These are phyloP conservation scores for Plectosphaerella plurivora DNA, from an alignment of 2,329 filamentous ascomycete genomes.

Conservation along the genomic window DNA sequence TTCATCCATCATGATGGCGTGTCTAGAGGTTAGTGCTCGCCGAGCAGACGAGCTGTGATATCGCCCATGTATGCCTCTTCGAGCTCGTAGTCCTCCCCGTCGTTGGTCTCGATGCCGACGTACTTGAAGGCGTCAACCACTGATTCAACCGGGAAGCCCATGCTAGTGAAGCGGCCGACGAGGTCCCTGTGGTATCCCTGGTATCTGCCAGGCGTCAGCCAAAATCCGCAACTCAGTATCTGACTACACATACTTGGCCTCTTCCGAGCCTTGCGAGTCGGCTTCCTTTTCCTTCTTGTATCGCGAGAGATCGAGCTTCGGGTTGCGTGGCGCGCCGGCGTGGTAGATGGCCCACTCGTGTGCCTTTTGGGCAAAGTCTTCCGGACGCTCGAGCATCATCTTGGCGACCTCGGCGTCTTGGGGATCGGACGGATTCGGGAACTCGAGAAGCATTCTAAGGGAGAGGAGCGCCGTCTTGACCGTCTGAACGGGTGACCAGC, in stretches of 20 bases:
- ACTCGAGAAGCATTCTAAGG: conserved; percentile 86
- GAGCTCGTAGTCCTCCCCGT: conserved; percentile 77
- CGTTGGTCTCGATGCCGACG: conserved; percentile 74
- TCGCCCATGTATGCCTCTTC: conserved; percentile 89
- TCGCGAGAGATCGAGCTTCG: conserved; percentile 28
- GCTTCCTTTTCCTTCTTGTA: conserved; percentile 46
- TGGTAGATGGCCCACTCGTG: conserved; percentile 86
- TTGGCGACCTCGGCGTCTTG: conserved; percentile 93
- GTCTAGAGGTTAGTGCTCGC: conserved; percentile 53
- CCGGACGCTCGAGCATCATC: conserved; percentile 78
- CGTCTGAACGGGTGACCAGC: conserved; percentile 94
- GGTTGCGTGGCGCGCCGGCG: conserved; percentile 64
- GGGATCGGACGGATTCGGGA: conserved; percentile 91
- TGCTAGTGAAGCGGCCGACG: conserved; percentile 77
- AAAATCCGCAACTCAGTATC: background rate
- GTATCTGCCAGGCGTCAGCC: conserved; percentile 52
- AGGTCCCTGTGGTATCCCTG: conserved; percentile 82
- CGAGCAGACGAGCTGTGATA: conserved; percentile 78
- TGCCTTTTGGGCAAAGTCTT: conserved; percentile 75
- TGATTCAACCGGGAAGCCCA: conserved; percentile 87
- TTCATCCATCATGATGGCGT: too few species aligned
- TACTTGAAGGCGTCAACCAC: conserved; percentile 81
- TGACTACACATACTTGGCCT: conserved; percentile 29
- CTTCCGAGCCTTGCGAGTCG: conserved; percentile 50
- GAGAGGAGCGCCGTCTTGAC: conserved; percentile 95